Conservation (phyloP, 495 filamentous ascomycete genomes). For the Thermothielavioides terrestris region DNA sequence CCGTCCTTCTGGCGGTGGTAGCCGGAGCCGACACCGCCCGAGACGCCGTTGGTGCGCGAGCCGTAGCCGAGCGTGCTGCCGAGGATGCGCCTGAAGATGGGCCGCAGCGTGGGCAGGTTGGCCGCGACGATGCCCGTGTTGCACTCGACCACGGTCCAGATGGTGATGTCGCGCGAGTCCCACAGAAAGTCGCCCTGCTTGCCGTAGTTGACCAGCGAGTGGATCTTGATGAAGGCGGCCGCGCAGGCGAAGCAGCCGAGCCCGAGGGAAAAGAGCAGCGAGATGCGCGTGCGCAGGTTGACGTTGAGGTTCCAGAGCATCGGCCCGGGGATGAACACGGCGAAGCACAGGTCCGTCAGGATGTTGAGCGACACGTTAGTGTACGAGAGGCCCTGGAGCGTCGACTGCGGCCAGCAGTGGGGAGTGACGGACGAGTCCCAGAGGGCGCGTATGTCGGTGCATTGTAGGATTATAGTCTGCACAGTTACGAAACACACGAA, state of each 20-base stretch:
- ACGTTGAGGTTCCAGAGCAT: neutral
- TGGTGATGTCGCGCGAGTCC: slow-evolving; percentile 29
- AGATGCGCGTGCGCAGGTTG: neutral
- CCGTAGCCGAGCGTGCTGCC: slow-evolving; percentile 14
- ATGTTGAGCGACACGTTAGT: neutral
- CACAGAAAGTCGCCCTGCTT: slow-evolving; percentile 38
- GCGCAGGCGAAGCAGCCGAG: neutral
- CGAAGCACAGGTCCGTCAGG: neutral
- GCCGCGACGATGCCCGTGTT: slow-evolving; percentile 18
- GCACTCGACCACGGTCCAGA: slow-evolving; percentile 28
- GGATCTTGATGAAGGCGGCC: slow-evolving; percentile 32
- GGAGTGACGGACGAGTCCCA: no score
- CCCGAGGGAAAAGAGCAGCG: neutral
- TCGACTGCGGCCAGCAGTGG: no score
- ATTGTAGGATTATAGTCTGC: no score
- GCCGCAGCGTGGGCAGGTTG: slow-evolving; percentile 12
- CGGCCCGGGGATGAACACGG: neutral
- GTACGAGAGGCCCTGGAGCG: no score
- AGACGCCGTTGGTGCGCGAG: neutral
- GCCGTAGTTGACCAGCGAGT: slow-evolving; percentile 30
- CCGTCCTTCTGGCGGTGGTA: no score
- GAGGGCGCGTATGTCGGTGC: no score
- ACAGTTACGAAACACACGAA: no score
- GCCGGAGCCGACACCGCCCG: no score
- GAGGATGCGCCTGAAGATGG: slow-evolving; percentile 15